Base-by-base conservation (phyloP, 2,329 filamentous ascomycete genomes). In the Exophiala lecanii-corni region DNA sequence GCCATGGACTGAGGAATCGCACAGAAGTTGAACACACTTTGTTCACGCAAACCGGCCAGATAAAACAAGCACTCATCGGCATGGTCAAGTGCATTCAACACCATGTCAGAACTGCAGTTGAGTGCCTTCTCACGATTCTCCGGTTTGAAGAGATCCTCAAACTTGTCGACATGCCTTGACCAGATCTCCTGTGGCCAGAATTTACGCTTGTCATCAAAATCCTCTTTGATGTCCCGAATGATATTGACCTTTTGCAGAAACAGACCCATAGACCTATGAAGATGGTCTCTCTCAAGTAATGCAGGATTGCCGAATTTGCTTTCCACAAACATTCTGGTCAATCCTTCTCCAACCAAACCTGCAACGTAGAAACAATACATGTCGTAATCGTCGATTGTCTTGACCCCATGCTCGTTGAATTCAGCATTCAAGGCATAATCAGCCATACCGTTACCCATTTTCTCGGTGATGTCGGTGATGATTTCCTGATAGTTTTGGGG, bases 241-340 rank as follows among this genome's bases (percentile, higher is more conserved):
- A 98, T 96, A 74, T 98, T 98, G 54, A 89, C 94, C 74, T 98
- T 95, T 62, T 98, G 92, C 49, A 98, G 72, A 67, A 98, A 95
- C 55, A 95, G 85, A 17, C 88, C 92, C 92, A 98, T 98, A 33
- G 88, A 91, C 67, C 95, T 89, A 56, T 88, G 86, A 37, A 98
- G 77, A 49, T 87, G 74, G 23, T 85, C 81, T 39, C 87, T 80
- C 51, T 89, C 77, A 39, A 91, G 71, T 39, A 98, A 76, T 43
- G 82, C 85, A 2, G 86, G 84, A 64, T 96, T 96, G 48, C 88
- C 92, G 44, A 94, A 82, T 49, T 85, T 79, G 38, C 84, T 84
- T 62, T 87, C 82, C 34, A 97, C 88, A 55, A 98, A 97, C 16
- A 98, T 74, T 17, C 85, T 80, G 1, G 92, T 98, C 49, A 92